phyloP scores from a whole-genome alignment of 192 early-diverging fungal species.

The Oehlia diaphana region DNA sequence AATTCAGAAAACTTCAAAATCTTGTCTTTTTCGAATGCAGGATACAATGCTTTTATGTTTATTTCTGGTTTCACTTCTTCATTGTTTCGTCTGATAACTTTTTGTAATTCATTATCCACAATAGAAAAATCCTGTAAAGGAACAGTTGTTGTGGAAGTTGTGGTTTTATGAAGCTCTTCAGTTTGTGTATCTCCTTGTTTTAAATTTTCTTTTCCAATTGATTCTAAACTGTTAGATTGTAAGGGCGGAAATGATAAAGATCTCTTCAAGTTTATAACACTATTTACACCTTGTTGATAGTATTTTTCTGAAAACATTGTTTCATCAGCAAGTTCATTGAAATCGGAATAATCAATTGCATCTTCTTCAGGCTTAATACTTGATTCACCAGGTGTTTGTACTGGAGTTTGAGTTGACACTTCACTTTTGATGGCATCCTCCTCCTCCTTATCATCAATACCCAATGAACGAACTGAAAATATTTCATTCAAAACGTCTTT shows the following conservation, averaged over 20 bases:
- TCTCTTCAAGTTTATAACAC: slow-evolving; percentile 37
- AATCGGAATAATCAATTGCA: slow-evolving; percentile 83
- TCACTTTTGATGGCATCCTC: slow-evolving; percentile 43
- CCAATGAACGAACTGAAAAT: slow-evolving; percentile 52
- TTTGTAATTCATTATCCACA: slow-evolving; percentile 32
- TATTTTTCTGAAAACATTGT: slow-evolving; percentile 49
- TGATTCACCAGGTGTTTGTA: slow-evolving; percentile 34
- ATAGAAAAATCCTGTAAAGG: slow-evolving; percentile 26
- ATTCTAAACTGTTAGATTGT: background rate
- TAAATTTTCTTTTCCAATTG: background rate
- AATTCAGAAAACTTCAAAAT: slow-evolving; percentile 65
- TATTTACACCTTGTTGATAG: slow-evolving; percentile 43
- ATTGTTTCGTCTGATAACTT: background rate
- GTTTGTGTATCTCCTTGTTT: background rate
- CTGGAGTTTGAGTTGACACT: slow-evolving; percentile 24
- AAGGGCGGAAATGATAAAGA: slow-evolving; percentile 33
- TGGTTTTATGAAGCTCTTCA: background rate
- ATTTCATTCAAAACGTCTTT: slow-evolving; percentile 50
- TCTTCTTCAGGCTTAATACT: slow-evolving; percentile 60
- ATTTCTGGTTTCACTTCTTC: slow-evolving; percentile 22
- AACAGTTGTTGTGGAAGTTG: slow-evolving; percentile 25
- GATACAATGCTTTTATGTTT: slow-evolving; percentile 55
- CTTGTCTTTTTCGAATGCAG: slow-evolving; percentile 60
- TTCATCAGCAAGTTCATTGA: slow-evolving; percentile 78
- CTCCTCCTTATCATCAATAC: slow-evolving; percentile 52